A percentile compares a stretch with the other conserved stretches of the same genome.
Conservation (phyloP, 73 alveolate genomes). For the Paramecium tetraurelia region DNA sequence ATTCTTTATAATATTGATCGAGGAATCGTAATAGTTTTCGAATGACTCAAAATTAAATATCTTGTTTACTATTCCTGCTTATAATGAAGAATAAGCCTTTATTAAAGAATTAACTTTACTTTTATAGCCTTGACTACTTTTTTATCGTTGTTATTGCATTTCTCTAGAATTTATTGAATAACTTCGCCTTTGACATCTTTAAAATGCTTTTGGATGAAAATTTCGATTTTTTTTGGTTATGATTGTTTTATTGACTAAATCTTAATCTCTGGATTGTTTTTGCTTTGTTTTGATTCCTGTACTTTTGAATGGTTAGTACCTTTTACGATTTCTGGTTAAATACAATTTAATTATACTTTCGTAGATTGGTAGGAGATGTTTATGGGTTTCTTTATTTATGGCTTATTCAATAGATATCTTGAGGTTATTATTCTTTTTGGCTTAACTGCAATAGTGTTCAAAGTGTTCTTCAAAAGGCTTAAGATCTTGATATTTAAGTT, state of each 20-base stretch:
- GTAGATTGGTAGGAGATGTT: neutral
- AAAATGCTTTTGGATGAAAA: neutral
- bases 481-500: neutral
- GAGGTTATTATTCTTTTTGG: neutral
- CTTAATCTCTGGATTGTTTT: neutral
- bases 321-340: neutral
- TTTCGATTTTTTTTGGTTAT: neutral
- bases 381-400: neutral
- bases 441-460: neutral
- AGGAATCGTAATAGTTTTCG: neutral
- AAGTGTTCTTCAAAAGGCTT: neutral
- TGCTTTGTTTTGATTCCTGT: neutral
- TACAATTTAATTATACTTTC: neutral
- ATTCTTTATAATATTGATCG: neutral
- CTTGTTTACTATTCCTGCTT: neutral
- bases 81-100: neutral
- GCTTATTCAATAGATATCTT: neutral
- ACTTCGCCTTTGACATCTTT: neutral
- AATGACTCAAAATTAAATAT: neutral
- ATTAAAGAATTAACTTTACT: neutral
- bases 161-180: neutral
- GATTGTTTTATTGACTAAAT: neutral
- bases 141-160: neutral
- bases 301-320: neutral
- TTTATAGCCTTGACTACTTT: neutral